These are phyloP conservation scores for Aspergillus aculeatus DNA, from an alignment of 2,329 filamentous ascomycete genomes.

Conservation along the genomic window DNA sequence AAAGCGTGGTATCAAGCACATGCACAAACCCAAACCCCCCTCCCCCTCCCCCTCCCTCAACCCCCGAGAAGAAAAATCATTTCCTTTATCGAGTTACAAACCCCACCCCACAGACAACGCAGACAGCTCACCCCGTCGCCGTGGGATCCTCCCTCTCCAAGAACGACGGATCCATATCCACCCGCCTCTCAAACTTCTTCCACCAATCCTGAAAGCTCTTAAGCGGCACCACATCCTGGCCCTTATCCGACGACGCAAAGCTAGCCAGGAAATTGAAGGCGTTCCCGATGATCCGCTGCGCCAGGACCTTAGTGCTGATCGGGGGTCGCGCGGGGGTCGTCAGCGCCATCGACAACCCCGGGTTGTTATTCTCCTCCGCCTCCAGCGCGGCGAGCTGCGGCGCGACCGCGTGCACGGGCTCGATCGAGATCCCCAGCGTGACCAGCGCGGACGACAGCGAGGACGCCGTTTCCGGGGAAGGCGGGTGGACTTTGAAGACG, in stretches of 20 bases:
- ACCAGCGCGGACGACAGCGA: constrained; percentile 49
- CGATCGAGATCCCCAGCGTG: constrained; percentile 78
- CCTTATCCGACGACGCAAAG: constrained; percentile 68
- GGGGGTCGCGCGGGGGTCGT: constrained; percentile 32
- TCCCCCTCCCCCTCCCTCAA: background rate
- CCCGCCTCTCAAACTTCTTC: constrained; percentile 86
- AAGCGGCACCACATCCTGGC: constrained; percentile 85
- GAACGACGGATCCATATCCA: constrained; percentile 84
- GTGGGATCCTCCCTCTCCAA: constrained; percentile 67
- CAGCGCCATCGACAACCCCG: constrained; percentile 27
- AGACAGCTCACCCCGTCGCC: constrained; percentile 19
- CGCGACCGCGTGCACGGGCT: constrained; percentile 70
- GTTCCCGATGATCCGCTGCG: constrained; percentile 92
- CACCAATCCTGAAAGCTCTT: constrained; percentile 98
- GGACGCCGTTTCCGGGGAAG: constrained; percentile 43
- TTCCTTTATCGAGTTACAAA: too few relatives aligned
- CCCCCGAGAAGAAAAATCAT: background rate
- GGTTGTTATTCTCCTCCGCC: constrained; percentile 20
- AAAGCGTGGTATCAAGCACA: background rate
- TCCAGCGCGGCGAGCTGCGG: constrained; percentile 63
- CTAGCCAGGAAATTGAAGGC: constrained; percentile 95
- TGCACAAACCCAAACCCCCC: background rate
- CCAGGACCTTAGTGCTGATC: constrained; percentile 72
- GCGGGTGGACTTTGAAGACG: constrained; percentile 70
- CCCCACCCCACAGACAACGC: too few relatives aligned